phyloP scores from a whole-genome alignment of 192 early-diverging fungal species.

The Podila minutissima region DNA sequence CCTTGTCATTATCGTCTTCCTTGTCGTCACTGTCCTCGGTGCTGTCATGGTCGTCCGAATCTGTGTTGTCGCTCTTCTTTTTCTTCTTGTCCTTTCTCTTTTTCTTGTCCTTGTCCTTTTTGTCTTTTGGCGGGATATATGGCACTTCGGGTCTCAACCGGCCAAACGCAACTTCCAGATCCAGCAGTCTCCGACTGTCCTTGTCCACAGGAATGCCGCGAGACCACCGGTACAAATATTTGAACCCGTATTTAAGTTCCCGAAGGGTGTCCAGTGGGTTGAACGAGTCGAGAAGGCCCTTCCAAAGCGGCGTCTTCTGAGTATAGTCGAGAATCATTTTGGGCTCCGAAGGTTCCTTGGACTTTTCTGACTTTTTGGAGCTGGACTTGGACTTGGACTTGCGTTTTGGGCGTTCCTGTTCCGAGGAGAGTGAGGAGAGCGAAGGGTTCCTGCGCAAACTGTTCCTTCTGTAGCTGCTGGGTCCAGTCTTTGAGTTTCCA shows the following conservation, averaged over 20 bases:
- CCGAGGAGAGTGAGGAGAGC: neutral
- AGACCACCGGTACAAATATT: constrained; percentile 44
- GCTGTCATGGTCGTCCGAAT: neutral
- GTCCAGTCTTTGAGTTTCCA: neutral
- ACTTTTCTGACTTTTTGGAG: constrained; percentile 11
- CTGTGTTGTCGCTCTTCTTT: neutral
- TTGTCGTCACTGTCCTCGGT: constrained; percentile 1
- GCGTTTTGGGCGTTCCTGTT: neutral
- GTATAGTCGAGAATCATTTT: constrained; percentile 31
- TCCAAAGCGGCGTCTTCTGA: constrained; percentile 48
- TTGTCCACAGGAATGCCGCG: constrained; percentile 47
- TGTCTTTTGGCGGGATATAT: constrained; percentile 26
- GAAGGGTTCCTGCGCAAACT: neutral
- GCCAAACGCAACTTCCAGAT: constrained; percentile 44
- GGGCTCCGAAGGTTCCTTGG: constrained; percentile 5
- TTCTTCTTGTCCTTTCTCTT: constrained; percentile 31
- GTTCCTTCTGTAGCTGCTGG: constrained; percentile 4
- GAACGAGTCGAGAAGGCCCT: constrained; percentile 44
- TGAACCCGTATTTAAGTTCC: constrained; percentile 32
- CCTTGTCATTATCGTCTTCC: constrained; percentile 1
- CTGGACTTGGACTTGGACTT: constrained; percentile 13
- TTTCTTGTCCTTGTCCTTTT: constrained; percentile 16
- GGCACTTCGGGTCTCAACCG: constrained; percentile 39
- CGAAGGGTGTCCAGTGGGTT: constrained; percentile 49
- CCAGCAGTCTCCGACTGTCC: constrained; percentile 48